Evolutionary conservation across 352 stramenopile species (phyloP), one percentile per base, ranked within the genome.

Genomic region (Pseudoperonospora humuli): DNA sequence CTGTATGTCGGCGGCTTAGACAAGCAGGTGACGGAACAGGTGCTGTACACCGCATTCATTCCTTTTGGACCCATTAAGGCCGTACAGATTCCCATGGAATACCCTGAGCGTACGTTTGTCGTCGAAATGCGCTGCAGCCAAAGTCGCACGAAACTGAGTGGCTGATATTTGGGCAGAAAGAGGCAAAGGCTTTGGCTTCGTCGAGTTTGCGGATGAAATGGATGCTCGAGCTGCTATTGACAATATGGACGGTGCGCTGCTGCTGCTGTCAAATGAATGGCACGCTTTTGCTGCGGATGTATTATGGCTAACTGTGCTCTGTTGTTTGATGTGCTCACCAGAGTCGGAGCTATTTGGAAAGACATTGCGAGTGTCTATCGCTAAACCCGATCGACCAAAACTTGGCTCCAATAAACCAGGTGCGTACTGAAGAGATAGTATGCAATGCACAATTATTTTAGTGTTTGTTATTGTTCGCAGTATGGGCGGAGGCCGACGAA

Each of bases 171-270:
- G 14, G 6, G 15, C 42, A 91, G 84, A 86, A 11, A 64, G 37
- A 42, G 71, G 86, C 52, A 96, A 95, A 60, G 86, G 90, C 27
- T 97, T 96, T 55, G 93, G 83, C 7, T 98, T 97, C 61, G 76
- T 97, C 7, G 90, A 97, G 59, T 97, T 88, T 48, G 86, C 95
- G 44, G 81, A 97, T 28, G 67, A 82, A 23, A 67, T 77, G 2
- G 86, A 97, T 45, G 91, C 91, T 2, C 69, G 57, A 23, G 90
- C 89, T 50, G 92, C 91, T 24, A 95, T 97, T 50, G 94, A 97
- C 47, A 98, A 98, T 67, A 97, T 97, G 89, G 84, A 98, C 50
- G 88, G 90, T 76, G 50, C n/a, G 50, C 45, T 5, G 10, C 3
- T 45, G 10, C 33, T 32, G 11, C 26, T 36, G 13, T 10, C 6